Base-by-base conservation (phyloP, 306 rosid genomes). In the Benincasa hispida region DNA sequence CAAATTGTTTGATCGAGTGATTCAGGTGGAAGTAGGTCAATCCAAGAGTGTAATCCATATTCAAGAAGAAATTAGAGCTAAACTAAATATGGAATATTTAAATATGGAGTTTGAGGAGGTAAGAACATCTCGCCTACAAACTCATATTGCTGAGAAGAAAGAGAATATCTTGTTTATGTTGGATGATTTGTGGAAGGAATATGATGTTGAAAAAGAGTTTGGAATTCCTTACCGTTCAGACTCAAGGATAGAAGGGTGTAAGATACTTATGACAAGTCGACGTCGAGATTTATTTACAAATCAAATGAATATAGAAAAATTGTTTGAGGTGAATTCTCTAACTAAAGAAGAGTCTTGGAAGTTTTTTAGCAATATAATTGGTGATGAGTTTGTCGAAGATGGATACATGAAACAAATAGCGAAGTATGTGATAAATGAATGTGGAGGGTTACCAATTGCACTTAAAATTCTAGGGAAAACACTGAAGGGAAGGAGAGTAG, bases 281-380 rank as follows among this genome's bases (percentile, higher is more conserved):
- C 5, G 5, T 34, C 60, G 4, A 9, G 60, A 80, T 80, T 76
- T 84, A 48, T 39, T 85, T 59, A 54, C 51, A 8, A n/a, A 54
- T 51, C 1, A 59, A 9, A 81, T 87, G 81, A 74, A 73, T 9
- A 67, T 37, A 0, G 63, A 65, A 3, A 10, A 8, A 6, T 2
- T 0, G 7, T 65, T 65, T 65, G 8, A 65, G 27, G 5, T 65
- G 50, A 35, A 65, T 2, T 0, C 8, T 15, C 35, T 65, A 0
- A 35, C 48, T 9, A 5, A 32, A 3, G 48, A 34, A 34, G 72
- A 65, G 50, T 14, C 24, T 32, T 18, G 47, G 50, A 19, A 65
- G 28, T 65, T 65, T 35, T 65, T 65, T 2, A 0, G 1, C 21
- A 7, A n/a, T n/a, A 65, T 18, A 2, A 11, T 34, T 34, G 72